Percentiles rank a stretch among this genome's conserved stretches.
These are phyloP conservation scores for Fusarium neocosmosporiellum DNA, from an alignment of 2,329 filamentous ascomycete genomes.

Conservation along the genomic window DNA sequence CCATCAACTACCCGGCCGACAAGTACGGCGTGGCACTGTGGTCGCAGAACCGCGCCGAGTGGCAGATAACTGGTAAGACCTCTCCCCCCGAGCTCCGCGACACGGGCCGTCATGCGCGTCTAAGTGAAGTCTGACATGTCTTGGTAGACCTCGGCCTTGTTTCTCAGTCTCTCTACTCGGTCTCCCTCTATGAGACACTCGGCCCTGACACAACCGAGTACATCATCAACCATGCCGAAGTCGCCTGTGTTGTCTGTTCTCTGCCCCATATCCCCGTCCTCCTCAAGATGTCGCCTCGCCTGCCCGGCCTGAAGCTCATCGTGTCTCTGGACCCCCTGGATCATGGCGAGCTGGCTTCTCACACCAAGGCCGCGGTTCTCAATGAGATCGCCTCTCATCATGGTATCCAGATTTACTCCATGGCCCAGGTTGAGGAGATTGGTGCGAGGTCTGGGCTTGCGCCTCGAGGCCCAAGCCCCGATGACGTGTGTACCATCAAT, in stretches of 20 bases:
- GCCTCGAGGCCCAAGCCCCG: slow-evolving; percentile 76
- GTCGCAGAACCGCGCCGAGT: slow-evolving; percentile 88
- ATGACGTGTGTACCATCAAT: slow-evolving; percentile 89
- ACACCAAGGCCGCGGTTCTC: slow-evolving; percentile 83
- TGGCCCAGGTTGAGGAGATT: slow-evolving; percentile 83
- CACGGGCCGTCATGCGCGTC: slow-evolving; percentile 15
- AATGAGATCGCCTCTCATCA: slow-evolving; percentile 78
- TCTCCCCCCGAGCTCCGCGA: slow-evolving; percentile 2
- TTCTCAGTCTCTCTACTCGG: slow-evolving; percentile 88
- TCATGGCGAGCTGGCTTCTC: slow-evolving; percentile 78
- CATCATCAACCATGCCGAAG: slow-evolving; percentile 90
- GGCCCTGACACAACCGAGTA: slow-evolving; percentile 92
- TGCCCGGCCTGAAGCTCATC: slow-evolving; percentile 87
- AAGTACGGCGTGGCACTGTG: slow-evolving; percentile 85
- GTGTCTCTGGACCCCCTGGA: slow-evolving; percentile 87
- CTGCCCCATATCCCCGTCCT: slow-evolving; percentile 84
- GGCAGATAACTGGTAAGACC: slow-evolving; percentile 79
- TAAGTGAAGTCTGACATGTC: slow-evolving; percentile 22
- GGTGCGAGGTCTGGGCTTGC: slow-evolving; percentile 77
- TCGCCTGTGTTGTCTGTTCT: slow-evolving; percentile 81
- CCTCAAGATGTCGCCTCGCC: slow-evolving; percentile 79
- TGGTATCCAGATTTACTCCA: slow-evolving; percentile 82
- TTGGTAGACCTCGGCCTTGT: slow-evolving; percentile 81
- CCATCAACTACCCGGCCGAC: slow-evolving; percentile 69
- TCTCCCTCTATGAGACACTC: slow-evolving; percentile 96